Evolutionary conservation across 2,329 filamentous ascomycete species (phyloP), one percentile per base, ranked within the genome.

Genomic region (Hypoxylon sp.): DNA sequence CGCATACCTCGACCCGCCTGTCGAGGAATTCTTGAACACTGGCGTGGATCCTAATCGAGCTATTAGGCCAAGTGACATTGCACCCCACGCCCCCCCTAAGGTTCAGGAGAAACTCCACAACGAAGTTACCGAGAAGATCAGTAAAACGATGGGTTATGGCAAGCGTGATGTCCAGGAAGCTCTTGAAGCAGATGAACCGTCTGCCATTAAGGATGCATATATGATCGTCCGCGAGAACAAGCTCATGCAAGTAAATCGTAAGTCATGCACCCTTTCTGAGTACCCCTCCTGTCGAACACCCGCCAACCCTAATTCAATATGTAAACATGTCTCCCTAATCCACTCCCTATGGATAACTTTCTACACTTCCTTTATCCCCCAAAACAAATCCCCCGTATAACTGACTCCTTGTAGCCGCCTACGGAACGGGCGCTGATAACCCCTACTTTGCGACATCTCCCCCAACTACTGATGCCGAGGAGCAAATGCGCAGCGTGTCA

Each of bases 181-280:
- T 22, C 84, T 99, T 70, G 91, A 92, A 76, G 94, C 94, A 63
- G 90, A 96, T 59, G 96, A 99, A 79, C 96, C 96, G 11, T 98
- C 95, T 65, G 95, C 96, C 10, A 98, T 99, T 85, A 99, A 99
- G 82, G 96, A 99, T 81, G 96, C 96, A 1, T 99, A 98, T 82
- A 91, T 98, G 82, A 99, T 99, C 79, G 94, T 99, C 27, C 90
- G 95, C 59, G 96, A 99, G 81, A 98, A 98, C 79, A 96, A 98
- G 80, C 88, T 98, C 79, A 98, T 98, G 95, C 92, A 95, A 79
- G 91, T 91, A 61, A 97, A 94, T 79, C 94, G 93, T 97, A 85
- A 89, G 93, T 89, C 54, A 49, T 64, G 25, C 20, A 44, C 33
- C 25, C 20, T 37, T 14, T 27, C 17, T 14, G 17, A 54, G 50